Percentiles rank a stretch among this genome's conserved stretches.
These are phyloP conservation scores for Suillus clintonianus DNA, from an alignment of 768 basidiomycete species.

Conservation along the genomic window DNA sequence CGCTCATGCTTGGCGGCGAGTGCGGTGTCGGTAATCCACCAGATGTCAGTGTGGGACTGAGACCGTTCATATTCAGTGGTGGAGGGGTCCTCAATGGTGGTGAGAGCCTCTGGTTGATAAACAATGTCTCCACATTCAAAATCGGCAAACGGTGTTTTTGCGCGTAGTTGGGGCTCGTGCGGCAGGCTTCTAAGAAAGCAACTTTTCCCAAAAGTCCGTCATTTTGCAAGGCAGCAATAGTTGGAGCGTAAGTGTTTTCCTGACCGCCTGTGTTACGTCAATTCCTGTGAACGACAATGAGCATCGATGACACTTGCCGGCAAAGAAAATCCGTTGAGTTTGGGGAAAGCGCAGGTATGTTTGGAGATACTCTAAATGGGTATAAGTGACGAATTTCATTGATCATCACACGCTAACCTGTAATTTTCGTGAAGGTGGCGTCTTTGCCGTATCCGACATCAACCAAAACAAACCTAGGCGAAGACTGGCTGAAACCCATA, in stretches of 20 bases:
- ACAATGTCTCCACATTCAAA: conserved; percentile 53
- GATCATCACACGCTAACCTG: conserved; percentile 46
- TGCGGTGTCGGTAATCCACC: conserved; percentile 70
- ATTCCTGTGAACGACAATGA: not conserved
- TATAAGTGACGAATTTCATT: not conserved
- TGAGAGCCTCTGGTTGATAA: conserved; percentile 35
- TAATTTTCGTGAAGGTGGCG: conserved; percentile 65
- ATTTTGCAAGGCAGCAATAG: conserved; percentile 55
- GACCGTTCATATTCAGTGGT: conserved; percentile 46
- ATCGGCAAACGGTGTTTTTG: conserved; percentile 53
- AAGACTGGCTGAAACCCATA: conserved; percentile 71
- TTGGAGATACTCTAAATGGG: conserved; percentile 64
- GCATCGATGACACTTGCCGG: conserved; percentile 44
- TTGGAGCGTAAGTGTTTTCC: conserved; percentile 55
- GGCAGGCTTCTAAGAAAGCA: conserved; percentile 56
- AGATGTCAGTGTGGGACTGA: conserved; percentile 45
- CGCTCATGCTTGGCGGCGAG: conserved; percentile 48
- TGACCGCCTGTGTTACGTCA: conserved; percentile 50
- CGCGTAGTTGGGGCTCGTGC: conserved; percentile 43
- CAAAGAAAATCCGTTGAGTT: conserved; percentile 72
- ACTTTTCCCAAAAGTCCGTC: conserved; percentile 70
- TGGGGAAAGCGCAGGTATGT: conserved; percentile 74
- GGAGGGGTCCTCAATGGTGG: conserved; percentile 42
- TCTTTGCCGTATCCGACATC: conserved; percentile 71
- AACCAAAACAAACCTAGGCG: conserved; percentile 67